Conservation (phyloP, 1,139 yeast genomes). For the Yamadazyma triangularis region DNA sequence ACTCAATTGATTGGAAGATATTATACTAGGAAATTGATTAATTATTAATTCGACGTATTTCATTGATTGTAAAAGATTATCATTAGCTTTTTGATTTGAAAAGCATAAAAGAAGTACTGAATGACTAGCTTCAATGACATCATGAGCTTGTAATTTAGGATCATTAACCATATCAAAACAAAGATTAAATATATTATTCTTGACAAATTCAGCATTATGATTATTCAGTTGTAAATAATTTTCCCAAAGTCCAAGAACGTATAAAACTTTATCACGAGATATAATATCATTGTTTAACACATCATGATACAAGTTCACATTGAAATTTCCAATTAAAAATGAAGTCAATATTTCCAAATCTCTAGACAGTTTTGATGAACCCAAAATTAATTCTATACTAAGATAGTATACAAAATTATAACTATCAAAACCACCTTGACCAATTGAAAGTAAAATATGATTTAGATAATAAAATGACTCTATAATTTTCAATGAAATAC, state of each 20-base stretch:
- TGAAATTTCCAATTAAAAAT: constrained; percentile 36
- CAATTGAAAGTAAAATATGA: constrained; percentile 55
- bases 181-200: constrained; percentile 35
- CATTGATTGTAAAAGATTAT: constrained; percentile 27
- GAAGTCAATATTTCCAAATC: constrained; percentile 36
- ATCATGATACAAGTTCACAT: constrained; percentile 33
- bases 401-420: constrained; percentile 62
- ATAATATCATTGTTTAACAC: constrained; percentile 28
- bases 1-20: constrained; percentile 55
- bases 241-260: constrained; percentile 58
- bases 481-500: constrained; percentile 34
- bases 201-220: constrained; percentile 21
- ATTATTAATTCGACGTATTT: constrained; percentile 29
- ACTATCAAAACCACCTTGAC: constrained; percentile 67
- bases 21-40: constrained; percentile 51
- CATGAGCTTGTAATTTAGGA: constrained; percentile 21
- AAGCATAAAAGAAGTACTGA: constrained; percentile 56
- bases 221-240: constrained; percentile 40
- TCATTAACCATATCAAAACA: constrained; percentile 40
- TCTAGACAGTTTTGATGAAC: constrained; percentile 17
- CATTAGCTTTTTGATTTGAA: constrained; percentile 16
- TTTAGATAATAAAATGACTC: constrained; percentile 49
- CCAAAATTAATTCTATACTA: constrained; percentile 42
- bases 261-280: constrained; percentile 49
- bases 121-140: constrained; percentile 61